Conservation (phyloP, 441 rosid genomes). For the Theobroma grandiflorum region DNA sequence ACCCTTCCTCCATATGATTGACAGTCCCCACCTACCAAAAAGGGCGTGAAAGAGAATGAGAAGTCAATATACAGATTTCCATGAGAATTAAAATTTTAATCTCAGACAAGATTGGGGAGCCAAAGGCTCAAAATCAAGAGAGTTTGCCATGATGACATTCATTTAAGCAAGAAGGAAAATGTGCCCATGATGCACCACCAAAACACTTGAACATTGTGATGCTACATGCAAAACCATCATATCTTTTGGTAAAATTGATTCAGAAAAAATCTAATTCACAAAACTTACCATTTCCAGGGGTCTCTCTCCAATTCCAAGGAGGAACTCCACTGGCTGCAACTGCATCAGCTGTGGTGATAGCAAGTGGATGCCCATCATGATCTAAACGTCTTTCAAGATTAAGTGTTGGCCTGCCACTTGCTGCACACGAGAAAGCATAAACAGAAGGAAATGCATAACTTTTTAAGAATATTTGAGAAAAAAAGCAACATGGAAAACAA, state of each 20-base stretch:
- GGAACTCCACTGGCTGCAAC: conserved; percentile 87
- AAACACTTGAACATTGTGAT: conserved; percentile 27
- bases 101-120: conserved; percentile 17
- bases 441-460: conserved; percentile 35
- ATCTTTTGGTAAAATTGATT: conserved; percentile 22
- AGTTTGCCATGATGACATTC: conserved; percentile 15
- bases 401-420: conserved; percentile 79
- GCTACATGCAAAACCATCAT: conserved; percentile 2
- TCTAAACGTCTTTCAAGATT: conserved; percentile 96
- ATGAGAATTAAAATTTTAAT: background rate
- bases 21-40: conserved; percentile 54
- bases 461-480: conserved; percentile 25
- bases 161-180: conserved; percentile 14
- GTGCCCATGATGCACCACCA: background rate
- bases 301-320: conserved; percentile 99
- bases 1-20: conserved; percentile 86
- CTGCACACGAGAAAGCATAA: conserved; percentile 51
- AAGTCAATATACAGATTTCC: conserved; percentile 4
- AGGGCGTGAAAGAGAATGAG: background rate
- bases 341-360: conserved; percentile 85
- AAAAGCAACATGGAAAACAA: conserved; percentile 8
- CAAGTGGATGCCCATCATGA: conserved; percentile 96
- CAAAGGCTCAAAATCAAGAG: conserved; percentile 27
- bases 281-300: conserved; percentile 79
- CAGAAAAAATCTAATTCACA: conserved; percentile 24